Evolutionary conservation across 768 basidiomycete species (phyloP), one percentile per base, ranked within the genome.

Genomic region (Phanerochaete carnosa): DNA sequence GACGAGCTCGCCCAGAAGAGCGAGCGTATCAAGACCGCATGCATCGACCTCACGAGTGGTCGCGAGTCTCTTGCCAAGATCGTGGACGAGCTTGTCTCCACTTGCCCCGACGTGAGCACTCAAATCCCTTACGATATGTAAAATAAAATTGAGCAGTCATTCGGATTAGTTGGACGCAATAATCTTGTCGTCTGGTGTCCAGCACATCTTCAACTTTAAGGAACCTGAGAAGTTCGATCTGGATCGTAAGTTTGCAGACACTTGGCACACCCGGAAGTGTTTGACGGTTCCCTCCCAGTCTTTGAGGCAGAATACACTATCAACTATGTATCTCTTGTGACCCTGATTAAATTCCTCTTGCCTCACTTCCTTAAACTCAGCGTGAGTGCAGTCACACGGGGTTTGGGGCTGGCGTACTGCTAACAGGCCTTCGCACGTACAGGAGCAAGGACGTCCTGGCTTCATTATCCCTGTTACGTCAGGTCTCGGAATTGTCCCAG

Each of bases 341-440:
- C 76, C 39, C 66, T 81, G 45, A 79, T 82, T 51, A 75, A 77
- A 2, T 75, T 78, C 54, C 73, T 87, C 61, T 67, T 83, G 9
- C 84, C 85, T 1, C 85, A 86, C 65, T 76, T 86, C 66, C 66
- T 82, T 23, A 77, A 79, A 61, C 76, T 82, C n/a, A 77, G 78
- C 46, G 85, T 87, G 62, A 59, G 77, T 67, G 13, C 33, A 19
- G 22, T 19, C 16, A 43, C 16, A 9, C 25, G 37, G 35, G 1
- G 37, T 19, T 30, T 6, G 32, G n/a, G 35, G 32, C 22, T 51
- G 39, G 6, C 45, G 23, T 19, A n/a, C 19, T 5, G 23, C 23
- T 49, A 25, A 49, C 23, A 19, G 12, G 3, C 6, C 11, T 9
- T 12, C 11, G 23, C 23, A 26, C 19, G 12, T 39, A 6, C 55